Conservation (phyloP, 2,329 filamentous ascomycete species). For the Alternaria viburni region DNA sequence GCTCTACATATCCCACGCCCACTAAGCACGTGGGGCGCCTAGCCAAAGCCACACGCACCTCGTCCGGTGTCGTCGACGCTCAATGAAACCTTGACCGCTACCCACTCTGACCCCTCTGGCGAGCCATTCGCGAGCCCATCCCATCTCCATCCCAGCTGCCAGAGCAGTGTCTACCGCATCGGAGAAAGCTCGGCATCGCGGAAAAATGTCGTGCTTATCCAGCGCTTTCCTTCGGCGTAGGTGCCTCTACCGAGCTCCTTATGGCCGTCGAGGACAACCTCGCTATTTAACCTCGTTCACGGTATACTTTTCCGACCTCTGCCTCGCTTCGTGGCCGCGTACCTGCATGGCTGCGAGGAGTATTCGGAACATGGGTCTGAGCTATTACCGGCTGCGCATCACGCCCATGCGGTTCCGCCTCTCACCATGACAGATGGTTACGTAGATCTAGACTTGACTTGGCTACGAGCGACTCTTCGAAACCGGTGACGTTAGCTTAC, state of each 20-base stretch:
- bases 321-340: constrained; percentile 9
- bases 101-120: background rate
- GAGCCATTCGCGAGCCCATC: constrained; percentile 11
- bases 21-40: constrained; percentile 8
- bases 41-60: constrained; percentile 18
- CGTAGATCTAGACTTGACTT: background rate
- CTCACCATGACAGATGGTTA: background rate
- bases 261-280: background rate
- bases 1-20: constrained; percentile 31
- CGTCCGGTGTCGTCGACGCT: background rate
- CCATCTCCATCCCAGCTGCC: constrained; percentile 25
- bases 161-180: background rate
- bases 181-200: constrained; percentile 32
- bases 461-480: background rate
- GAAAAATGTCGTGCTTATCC: constrained; percentile 13
- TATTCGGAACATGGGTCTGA: background rate
- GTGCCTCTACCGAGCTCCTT: constrained; percentile 15
- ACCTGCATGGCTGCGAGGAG: constrained; percentile 15
- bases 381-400: background rate
- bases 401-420: background rate
- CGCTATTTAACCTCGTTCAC: constrained; percentile 8
- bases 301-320: constrained; percentile 11
- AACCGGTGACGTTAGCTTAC: background rate
- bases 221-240: constrained; percentile 39
- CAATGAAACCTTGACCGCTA: constrained; percentile 5